Percentiles rank a stretch among this genome's conserved stretches.
Evolutionary conservation across 352 stramenopile species (phyloP).

Genomic region (Pilasporangium apinafurcum): DNA sequence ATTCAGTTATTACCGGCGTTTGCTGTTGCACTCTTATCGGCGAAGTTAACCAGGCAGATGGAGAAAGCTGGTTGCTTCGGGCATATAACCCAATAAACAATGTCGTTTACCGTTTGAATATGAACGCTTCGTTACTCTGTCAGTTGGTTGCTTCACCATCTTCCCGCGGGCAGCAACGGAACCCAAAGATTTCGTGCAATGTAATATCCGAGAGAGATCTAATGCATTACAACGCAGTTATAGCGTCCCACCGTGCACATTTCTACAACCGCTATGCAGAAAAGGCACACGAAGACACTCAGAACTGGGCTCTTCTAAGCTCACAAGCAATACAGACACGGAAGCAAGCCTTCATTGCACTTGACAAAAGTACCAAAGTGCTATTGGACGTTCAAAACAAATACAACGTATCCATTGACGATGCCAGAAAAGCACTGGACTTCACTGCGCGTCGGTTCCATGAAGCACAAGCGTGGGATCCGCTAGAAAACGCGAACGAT

Average conservation of each 20-base stretch:
- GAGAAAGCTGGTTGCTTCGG: slow-evolving; percentile 49
- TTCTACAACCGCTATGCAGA: slow-evolving; percentile 16
- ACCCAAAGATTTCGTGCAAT: neutral
- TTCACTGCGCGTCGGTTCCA: slow-evolving; percentile 48
- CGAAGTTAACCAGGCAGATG: slow-evolving; percentile 3
- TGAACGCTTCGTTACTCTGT: slow-evolving; percentile 34
- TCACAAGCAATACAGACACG: slow-evolving; percentile 26
- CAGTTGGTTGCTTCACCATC: slow-evolving; percentile 25
- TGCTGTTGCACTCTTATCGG: slow-evolving; percentile 42
- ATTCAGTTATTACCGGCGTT: slow-evolving; percentile 22
- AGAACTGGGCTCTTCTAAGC: slow-evolving; percentile 34
- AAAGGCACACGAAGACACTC: slow-evolving; percentile 12
- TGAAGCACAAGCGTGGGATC: slow-evolving; percentile 68
- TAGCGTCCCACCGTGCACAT: slow-evolving; percentile 8
- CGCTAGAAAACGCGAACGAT: slow-evolving; percentile 77
- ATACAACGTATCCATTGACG: slow-evolving; percentile 18
- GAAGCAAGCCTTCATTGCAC: slow-evolving; percentile 18
- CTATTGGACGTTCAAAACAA: slow-evolving; percentile 14
- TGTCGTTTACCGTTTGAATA: slow-evolving; percentile 34
- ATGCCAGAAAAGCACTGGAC: slow-evolving; percentile 38
- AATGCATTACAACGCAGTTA: slow-evolving; percentile 7
- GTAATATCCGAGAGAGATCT: slow-evolving; percentile 1
- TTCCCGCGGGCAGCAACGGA: neutral
- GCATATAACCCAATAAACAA: slow-evolving; percentile 60
- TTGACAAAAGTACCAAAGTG: slow-evolving; percentile 13